Conservation (phyloP, 2,329 filamentous ascomycete species). For the Trichoderma citrinoviride region DNA sequence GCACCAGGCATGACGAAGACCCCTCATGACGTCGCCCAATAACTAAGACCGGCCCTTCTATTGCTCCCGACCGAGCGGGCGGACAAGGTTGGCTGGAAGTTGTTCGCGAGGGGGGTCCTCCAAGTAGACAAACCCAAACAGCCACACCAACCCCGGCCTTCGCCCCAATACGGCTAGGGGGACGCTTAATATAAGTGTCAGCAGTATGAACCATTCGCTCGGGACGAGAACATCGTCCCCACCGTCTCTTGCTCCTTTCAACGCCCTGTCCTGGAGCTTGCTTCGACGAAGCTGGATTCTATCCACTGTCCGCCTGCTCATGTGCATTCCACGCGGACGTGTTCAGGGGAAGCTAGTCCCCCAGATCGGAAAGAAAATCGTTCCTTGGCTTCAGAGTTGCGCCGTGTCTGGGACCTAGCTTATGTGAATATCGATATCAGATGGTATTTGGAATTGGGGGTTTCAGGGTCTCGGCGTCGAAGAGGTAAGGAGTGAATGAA, state of each 20-base stretch:
- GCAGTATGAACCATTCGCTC: background rate
- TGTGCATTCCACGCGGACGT: background rate
- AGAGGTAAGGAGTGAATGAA: background rate
- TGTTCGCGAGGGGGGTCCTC: background rate
- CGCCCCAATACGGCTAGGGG: slow-evolving; percentile 6
- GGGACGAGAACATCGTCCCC: background rate
- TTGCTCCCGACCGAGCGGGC: slow-evolving; percentile 17
- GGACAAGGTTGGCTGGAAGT: background rate
- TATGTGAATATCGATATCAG: background rate
- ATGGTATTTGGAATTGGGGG: slow-evolving; percentile 8
- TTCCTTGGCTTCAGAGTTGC: slow-evolving; percentile 4
- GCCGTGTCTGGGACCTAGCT: background rate
- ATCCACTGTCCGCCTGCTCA: slow-evolving; percentile 6
- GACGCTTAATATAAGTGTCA: slow-evolving; percentile 16
- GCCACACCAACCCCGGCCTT: background rate
- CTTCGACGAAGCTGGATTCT: background rate
- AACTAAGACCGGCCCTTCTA: slow-evolving; percentile 6
- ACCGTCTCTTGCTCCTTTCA: background rate
- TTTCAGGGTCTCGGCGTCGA: background rate
- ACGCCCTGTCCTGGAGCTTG: background rate
- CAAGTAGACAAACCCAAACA: background rate
- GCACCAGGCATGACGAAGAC: too few species aligned
- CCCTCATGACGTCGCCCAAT: background rate
- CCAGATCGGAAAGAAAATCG: slow-evolving; percentile 10
- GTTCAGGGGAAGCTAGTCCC: background rate